Evolutionary conservation across 768 basidiomycete genomes (phyloP).

Genomic region (Daedaleopsis nitida): DNA sequence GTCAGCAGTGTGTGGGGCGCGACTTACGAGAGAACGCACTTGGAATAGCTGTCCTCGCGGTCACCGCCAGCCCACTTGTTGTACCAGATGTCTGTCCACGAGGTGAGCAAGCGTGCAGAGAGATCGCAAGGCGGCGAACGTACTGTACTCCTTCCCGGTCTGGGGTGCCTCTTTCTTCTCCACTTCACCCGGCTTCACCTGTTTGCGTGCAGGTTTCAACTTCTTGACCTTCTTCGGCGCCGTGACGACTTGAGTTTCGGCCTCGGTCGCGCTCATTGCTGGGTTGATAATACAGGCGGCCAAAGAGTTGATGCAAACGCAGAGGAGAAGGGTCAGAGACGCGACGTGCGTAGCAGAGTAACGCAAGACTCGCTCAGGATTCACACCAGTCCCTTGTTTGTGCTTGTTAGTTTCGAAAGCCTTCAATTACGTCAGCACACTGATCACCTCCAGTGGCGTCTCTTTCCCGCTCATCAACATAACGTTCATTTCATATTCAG

Average conservation of each 20-base stretch:
- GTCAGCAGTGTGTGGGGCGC: neutral
- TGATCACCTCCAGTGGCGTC: conserved; percentile 3
- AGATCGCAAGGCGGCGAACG: conserved; percentile 35
- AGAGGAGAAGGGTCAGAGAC: neutral
- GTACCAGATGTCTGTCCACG: conserved; percentile 85
- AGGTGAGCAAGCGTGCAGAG: conserved; percentile 12
- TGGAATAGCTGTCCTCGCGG: conserved; percentile 93
- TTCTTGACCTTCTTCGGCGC: conserved; percentile 52
- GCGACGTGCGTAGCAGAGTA: neutral
- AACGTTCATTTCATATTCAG: too few species aligned
- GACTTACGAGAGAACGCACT: conserved; percentile 51
- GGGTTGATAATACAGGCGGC: neutral
- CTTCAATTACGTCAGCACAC: neutral
- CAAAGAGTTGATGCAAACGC: neutral
- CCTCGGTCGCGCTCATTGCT: conserved; percentile 23
- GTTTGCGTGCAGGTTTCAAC: conserved; percentile 89
- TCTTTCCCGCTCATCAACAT: too few species aligned
- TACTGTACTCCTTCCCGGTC: conserved; percentile 96
- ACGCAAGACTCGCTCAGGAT: neutral
- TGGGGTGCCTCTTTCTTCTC: conserved; percentile 87
- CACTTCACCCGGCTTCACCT: conserved; percentile 88
- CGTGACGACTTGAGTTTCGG: conserved; percentile 24
- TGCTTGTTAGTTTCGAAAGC: conserved; percentile 18
- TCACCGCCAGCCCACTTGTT: conserved; percentile 99
- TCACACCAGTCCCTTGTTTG: conserved; percentile 7